phyloP scores from a whole-genome alignment of 2,329 filamentous ascomycete species.

The Apiospora pterosperma region DNA sequence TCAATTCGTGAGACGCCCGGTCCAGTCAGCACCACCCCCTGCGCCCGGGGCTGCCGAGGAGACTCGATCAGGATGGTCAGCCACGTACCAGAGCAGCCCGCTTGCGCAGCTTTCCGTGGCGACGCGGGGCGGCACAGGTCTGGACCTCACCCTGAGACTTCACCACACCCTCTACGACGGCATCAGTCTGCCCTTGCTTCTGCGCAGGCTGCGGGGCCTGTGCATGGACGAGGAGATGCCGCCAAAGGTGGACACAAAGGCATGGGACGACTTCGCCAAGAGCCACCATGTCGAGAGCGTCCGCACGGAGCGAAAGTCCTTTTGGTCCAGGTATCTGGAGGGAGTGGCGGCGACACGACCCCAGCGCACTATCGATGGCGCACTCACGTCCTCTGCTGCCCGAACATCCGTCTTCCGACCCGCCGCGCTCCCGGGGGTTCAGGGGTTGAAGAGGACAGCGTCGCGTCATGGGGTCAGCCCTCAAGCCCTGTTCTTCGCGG shows the following conservation, averaged over 20 bases:
- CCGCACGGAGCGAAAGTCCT: conserved; percentile 17
- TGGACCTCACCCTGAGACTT: conserved; percentile 53
- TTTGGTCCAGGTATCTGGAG: conserved; percentile 49
- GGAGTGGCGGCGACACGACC: conserved; percentile 10
- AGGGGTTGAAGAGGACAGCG: conserved; percentile 16
- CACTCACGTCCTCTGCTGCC: not conserved
- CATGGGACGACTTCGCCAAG: conserved; percentile 23
- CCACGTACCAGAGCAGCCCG: conserved; percentile 18
- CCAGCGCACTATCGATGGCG: not conserved
- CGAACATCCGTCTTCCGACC: conserved; percentile 14
- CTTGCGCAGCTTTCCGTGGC: conserved; percentile 21
- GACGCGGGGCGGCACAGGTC: conserved; percentile 14
- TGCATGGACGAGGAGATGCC: conserved; percentile 9
- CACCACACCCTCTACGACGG: conserved; percentile 91
- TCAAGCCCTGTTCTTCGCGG: conserved; percentile 74
- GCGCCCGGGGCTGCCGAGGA: conserved; percentile 7
- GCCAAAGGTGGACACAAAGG: not conserved
- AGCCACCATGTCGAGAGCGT: conserved; percentile 15
- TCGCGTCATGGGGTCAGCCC: conserved; percentile 55
- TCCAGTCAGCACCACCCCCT: no score
- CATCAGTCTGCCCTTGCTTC: conserved; percentile 66
- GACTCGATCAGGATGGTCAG: conserved; percentile 18
- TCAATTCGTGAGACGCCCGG: conserved; percentile 54
- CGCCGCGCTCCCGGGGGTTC: conserved; percentile 12
- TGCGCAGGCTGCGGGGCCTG: conserved; percentile 37